phyloP scores from a whole-genome alignment of 345 rosid genomes.

The Gossypium arboreum region DNA sequence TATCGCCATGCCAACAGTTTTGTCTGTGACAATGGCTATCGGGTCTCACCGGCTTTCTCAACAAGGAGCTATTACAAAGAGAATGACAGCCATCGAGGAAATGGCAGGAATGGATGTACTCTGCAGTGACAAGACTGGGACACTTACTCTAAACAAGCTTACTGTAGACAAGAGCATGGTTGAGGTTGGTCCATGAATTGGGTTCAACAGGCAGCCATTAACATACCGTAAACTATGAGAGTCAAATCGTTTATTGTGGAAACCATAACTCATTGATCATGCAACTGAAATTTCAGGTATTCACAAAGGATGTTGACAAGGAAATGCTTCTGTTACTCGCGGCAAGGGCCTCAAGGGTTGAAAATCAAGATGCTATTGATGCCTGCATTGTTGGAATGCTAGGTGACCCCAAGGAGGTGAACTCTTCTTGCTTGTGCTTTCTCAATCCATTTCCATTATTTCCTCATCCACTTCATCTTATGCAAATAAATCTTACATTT shows the following conservation, averaged over 20 bases:
- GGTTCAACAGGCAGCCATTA: background rate
- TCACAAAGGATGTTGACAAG: background rate
- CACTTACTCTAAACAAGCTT: constrained; percentile 7
- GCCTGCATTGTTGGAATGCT: constrained; percentile 10
- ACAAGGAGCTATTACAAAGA: constrained; percentile 10
- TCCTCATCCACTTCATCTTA: background rate
- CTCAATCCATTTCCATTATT: background rate
- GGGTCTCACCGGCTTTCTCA: constrained; percentile 4
- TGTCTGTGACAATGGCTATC: background rate
- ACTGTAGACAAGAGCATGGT: constrained; percentile 8
- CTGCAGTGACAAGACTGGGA: constrained; percentile 10
- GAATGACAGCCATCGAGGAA: constrained; percentile 5
- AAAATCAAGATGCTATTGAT: constrained; percentile 15
- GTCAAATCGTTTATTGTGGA: background rate
- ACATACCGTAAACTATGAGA: background rate
- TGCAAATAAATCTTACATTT: background rate
- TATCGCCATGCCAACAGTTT: constrained; percentile 5
- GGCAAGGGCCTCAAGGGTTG: constrained; percentile 13
- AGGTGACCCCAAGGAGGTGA: constrained; percentile 7
- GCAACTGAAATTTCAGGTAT: constrained; percentile 3
- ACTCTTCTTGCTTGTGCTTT: background rate
- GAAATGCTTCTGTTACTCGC: constrained; percentile 6
- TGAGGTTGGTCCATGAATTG: background rate
- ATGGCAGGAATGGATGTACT: constrained; percentile 55
- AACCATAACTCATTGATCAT: background rate